Conservation (phyloP, 257 asterid species). For the Knoxia roxburghii region DNA sequence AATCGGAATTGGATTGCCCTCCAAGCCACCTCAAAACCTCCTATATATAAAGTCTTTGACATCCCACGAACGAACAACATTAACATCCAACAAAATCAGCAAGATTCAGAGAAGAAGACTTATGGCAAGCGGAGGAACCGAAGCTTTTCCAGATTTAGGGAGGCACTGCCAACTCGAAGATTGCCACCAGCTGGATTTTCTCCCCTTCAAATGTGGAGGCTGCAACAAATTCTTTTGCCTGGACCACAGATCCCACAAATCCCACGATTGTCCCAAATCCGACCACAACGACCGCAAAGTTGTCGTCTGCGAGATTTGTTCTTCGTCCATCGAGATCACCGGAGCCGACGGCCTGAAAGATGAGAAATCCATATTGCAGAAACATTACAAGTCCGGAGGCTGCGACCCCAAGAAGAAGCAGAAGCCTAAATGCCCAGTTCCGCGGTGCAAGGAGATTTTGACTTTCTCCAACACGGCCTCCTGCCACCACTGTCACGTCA, state of each 20-base stretch:
- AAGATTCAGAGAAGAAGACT: neutral
- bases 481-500: constrained; percentile 59
- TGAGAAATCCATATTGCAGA: constrained; percentile 45
- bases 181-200: constrained; percentile 85
- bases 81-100: neutral
- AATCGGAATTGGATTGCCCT: constrained; percentile 20
- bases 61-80: neutral
- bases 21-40: constrained; percentile 31
- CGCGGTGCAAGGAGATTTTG: constrained; percentile 60
- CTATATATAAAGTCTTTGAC: neutral
- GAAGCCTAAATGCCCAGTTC: constrained; percentile 61
- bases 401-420: constrained; percentile 82
- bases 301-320: constrained; percentile 63
- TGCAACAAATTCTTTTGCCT: constrained; percentile 52
- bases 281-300: constrained; percentile 63
- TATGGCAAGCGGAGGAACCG: constrained; percentile 79
- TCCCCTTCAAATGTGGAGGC: constrained; percentile 74
- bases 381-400: constrained; percentile 59
- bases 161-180: constrained; percentile 65
- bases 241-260: constrained; percentile 69
- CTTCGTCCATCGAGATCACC: constrained; percentile 65
- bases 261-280: constrained; percentile 69
- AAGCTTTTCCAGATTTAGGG: constrained; percentile 86
- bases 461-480: constrained; percentile 78
- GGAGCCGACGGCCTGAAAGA: constrained; percentile 45